A percentile compares a stretch with the other conserved stretches of the same genome.
phyloP scores from a whole-genome alignment of 768 basidiomycete species.

The Termitomyces sp. region DNA sequence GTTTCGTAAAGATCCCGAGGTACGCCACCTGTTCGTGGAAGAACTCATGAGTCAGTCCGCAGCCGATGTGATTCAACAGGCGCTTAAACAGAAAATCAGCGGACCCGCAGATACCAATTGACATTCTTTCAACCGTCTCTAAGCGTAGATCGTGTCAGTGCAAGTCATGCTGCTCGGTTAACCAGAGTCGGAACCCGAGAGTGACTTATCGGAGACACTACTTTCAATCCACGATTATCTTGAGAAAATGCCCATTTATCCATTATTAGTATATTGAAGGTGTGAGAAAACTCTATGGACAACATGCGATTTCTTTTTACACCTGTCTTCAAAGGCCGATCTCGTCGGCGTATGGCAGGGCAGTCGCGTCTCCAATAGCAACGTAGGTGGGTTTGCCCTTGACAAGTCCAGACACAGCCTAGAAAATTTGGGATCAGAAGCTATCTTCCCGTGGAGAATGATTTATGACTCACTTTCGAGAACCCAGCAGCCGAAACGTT shows the following conservation, averaged over 20 bases:
- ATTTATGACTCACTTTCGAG: slow-evolving; percentile 55
- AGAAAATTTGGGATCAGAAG: neutral
- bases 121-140: neutral
- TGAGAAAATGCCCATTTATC: slow-evolving; percentile 14
- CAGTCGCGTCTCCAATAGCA: slow-evolving; percentile 73
- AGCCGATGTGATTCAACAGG: neutral
- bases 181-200: neutral
- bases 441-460: neutral
- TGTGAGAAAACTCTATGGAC: slow-evolving; percentile 20
- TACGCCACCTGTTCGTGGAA: neutral
- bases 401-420: slow-evolving; percentile 69
- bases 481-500: slow-evolving; percentile 64
- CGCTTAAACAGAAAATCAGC: neutral
- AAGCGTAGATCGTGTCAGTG: neutral
- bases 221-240: neutral
- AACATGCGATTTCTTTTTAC: slow-evolving; percentile 15
- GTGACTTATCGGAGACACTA: neutral
- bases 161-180: neutral
- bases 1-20: neutral
- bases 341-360: slow-evolving; percentile 83
- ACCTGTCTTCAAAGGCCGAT: slow-evolving; percentile 59
- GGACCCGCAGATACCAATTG: neutral
- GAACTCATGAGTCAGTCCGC: slow-evolving; percentile 1
- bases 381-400: slow-evolving; percentile 84
- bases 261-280: slow-evolving; percentile 15